These are phyloP conservation scores for Epichloe typhina DNA, from an alignment of 2,329 filamentous ascomycete species.

Conservation along the genomic window DNA sequence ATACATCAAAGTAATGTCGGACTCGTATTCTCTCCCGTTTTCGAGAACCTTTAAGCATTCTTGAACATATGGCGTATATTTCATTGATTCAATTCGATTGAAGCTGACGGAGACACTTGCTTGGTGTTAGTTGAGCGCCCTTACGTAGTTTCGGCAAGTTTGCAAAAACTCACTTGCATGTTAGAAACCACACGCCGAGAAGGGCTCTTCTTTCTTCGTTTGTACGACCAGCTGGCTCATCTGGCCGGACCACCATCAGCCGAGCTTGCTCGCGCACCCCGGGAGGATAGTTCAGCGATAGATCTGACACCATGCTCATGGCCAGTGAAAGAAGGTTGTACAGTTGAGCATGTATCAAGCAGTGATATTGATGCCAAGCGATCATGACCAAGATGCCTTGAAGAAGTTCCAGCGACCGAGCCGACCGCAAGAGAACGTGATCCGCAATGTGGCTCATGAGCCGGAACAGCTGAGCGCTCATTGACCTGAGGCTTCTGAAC, in stretches of 20 bases:
- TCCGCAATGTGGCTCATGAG: constrained; percentile 34
- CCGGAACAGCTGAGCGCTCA: constrained; percentile 36
- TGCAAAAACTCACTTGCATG: constrained; percentile 30
- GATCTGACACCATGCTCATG: constrained; percentile 31
- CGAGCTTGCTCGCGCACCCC: constrained; percentile 28
- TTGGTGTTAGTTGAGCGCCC: background rate
- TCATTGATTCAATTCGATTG: constrained; percentile 32
- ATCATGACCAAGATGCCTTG: constrained; percentile 35
- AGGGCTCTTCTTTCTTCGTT: constrained; percentile 40
- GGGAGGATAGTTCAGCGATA: constrained; percentile 31
- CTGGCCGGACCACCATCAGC: constrained; percentile 28
- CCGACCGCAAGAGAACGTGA: constrained; percentile 34
- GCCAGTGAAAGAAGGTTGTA: constrained; percentile 37
- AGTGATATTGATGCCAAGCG: constrained; percentile 41
- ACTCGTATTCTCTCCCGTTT: constrained; percentile 28
- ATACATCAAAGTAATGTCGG: constrained; percentile 32
- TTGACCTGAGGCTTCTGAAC: constrained; percentile 30
- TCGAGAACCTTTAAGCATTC: constrained; percentile 35
- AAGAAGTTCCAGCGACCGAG: constrained; percentile 36
- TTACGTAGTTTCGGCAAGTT: background rate
- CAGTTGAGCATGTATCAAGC: constrained; percentile 38
- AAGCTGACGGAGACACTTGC: constrained; percentile 29
- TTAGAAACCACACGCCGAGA: constrained; percentile 41
- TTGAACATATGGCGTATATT: constrained; percentile 38
- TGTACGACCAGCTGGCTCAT: constrained; percentile 25